These are phyloP conservation scores for Hymenoscyphus albidus DNA, from an alignment of 2,329 filamentous ascomycete species.

Conservation along the genomic window DNA sequence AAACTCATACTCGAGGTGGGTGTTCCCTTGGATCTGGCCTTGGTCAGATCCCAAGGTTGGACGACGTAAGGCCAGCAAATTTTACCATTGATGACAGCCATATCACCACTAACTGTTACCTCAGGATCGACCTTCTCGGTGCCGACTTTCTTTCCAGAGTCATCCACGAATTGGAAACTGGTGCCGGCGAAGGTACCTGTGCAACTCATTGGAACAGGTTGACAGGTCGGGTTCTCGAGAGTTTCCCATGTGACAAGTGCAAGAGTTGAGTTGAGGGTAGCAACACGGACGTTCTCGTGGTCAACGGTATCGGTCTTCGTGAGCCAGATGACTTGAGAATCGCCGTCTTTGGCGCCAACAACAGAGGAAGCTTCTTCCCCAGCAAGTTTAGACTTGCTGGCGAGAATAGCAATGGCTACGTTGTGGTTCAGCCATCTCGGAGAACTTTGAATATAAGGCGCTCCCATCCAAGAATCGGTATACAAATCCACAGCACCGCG, in stretches of 20 bases:
- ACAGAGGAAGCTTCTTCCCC: conserved; percentile 50
- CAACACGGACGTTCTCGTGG: conserved; percentile 56
- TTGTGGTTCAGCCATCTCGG: conserved; percentile 45
- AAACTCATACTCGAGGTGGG: conserved; percentile 47
- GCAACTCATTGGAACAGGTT: conserved; percentile 57
- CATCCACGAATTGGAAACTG: conserved; percentile 55
- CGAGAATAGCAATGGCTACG: conserved; percentile 54
- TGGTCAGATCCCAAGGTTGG: conserved; percentile 49
- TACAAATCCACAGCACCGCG: conserved; percentile 54
- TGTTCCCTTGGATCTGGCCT: conserved; percentile 29
- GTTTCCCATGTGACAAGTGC: conserved; percentile 60
- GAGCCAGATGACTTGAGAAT: conserved; percentile 58
- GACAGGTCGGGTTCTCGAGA: conserved; percentile 51
- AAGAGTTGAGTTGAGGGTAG: conserved; percentile 48
- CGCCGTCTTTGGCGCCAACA: conserved; percentile 51
- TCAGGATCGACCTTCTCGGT: conserved; percentile 46
- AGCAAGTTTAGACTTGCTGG: conserved; percentile 54
- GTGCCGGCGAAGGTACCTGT: conserved; percentile 55
- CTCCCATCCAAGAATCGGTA: conserved; percentile 54
- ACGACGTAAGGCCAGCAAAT: conserved; percentile 60
- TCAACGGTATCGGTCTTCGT: conserved; percentile 47
- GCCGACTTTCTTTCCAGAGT: conserved; percentile 49
- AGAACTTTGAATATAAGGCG: conserved; percentile 47
- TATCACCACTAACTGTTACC: conserved; percentile 58
- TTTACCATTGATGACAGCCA: conserved; percentile 52